These are phyloP conservation scores for Selenicereus undatus DNA, from an alignment of 148 eudicot species.

Conservation along the genomic window DNA sequence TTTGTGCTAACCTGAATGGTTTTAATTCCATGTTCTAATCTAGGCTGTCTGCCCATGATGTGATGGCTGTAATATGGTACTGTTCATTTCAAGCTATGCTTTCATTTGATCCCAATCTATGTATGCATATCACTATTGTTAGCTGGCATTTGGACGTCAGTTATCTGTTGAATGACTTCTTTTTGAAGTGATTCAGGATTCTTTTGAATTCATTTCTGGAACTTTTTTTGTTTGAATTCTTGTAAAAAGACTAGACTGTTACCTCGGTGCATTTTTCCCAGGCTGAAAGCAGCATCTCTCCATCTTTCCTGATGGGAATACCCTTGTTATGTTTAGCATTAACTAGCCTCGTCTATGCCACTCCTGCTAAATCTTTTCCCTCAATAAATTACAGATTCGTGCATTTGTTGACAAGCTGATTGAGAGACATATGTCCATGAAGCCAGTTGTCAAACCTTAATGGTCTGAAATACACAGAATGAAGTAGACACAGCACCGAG, in stretches of 20 bases:
- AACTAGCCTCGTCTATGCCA: not conserved
- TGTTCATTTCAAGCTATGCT: not conserved
- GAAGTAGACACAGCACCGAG: constrained; percentile 8
- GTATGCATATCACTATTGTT: not conserved
- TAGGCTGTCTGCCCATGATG: not conserved
- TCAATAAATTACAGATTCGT: constrained; percentile 59
- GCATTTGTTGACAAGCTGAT: constrained; percentile 93
- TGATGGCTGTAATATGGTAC: not conserved
- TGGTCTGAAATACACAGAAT: not conserved
- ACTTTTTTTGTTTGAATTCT: not conserved
- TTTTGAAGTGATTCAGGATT: not conserved
- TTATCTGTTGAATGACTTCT: not conserved
- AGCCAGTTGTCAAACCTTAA: constrained; percentile 53
- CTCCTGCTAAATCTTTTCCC: not conserved
- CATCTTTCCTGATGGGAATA: too few relatives aligned
- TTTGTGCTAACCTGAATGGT: not conserved
- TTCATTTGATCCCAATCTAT: not conserved
- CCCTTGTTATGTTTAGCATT: not conserved
- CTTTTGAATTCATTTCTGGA: not conserved
- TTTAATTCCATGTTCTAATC: not conserved
- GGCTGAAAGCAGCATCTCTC: too few relatives aligned
- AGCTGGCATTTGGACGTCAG: not conserved
- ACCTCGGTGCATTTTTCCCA: too few relatives aligned
- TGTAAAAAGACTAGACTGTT: not conserved
- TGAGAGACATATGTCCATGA: constrained; percentile 71